Conservation (phyloP, 2,329 filamentous ascomycete species). For the Colletotrichum brevisporum region DNA sequence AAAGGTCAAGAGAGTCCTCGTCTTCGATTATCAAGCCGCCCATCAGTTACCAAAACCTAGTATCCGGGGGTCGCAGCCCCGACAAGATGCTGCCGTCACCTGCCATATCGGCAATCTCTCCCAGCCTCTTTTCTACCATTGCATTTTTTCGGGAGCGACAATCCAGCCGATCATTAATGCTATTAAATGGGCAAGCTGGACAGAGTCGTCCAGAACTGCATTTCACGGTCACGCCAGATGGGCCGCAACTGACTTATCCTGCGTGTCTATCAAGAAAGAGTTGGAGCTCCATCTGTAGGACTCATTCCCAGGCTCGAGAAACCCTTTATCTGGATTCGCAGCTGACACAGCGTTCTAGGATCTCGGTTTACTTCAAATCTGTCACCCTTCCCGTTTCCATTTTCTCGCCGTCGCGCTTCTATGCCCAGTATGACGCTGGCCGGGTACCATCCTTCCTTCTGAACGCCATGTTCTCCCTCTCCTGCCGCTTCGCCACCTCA, state of each 20-base stretch:
- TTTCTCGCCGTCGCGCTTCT: conserved; percentile 2
- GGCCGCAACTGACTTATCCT: no score
- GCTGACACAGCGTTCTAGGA: not conserved
- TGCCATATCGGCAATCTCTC: not conserved
- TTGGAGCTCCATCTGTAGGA: not conserved
- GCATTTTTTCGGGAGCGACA: not conserved
- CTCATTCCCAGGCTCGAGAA: no score
- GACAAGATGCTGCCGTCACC: not conserved
- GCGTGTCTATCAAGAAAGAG: not conserved
- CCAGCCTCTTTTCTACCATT: not conserved
- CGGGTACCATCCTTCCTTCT: not conserved
- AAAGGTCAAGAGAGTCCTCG: no score
- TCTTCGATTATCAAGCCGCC: not conserved
- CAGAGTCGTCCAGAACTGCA: not conserved
- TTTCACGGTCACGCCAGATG: no score
- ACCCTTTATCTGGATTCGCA: no score
- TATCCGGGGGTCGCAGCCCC: no score
- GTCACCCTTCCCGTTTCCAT: conserved; percentile 1
- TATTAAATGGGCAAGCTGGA: not conserved
- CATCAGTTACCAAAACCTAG: no score
- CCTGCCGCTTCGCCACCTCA: conserved; percentile 4
- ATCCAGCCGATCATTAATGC: not conserved
- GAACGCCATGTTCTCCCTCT: conserved; percentile 4
- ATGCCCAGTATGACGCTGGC: not conserved
- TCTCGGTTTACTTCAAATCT: conserved; percentile 4